A percentile compares a stretch with the other conserved stretches of the same genome.
phyloP scores from a whole-genome alignment of 371 early-diverging fungal genomes.

The Rhizopus microsporus region DNA sequence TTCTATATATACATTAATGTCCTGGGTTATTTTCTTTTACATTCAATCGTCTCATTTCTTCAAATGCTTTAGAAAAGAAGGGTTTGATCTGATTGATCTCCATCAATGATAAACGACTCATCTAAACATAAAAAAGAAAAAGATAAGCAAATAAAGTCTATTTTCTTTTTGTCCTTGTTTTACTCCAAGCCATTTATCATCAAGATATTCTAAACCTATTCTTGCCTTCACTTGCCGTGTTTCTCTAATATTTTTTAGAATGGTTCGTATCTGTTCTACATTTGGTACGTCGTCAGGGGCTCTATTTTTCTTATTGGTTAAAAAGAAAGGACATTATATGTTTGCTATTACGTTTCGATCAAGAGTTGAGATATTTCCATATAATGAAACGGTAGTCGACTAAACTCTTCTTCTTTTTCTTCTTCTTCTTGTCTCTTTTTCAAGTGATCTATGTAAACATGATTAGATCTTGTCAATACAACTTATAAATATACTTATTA shows the following conservation, averaged over 20 bases:
- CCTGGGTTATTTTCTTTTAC: slow-evolving; percentile 9
- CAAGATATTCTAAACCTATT: slow-evolving; percentile 66
- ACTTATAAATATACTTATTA: slow-evolving; percentile 4
- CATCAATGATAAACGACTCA: slow-evolving; percentile 81
- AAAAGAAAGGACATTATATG: not conserved
- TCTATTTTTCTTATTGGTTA: slow-evolving; percentile 30
- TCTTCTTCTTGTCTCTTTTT: slow-evolving; percentile 62
- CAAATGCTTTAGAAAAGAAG: slow-evolving; percentile 77
- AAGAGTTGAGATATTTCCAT: slow-evolving; percentile 81
- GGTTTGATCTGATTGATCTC: slow-evolving; percentile 92
- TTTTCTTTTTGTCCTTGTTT: slow-evolving; percentile 1
- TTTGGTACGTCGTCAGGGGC: slow-evolving; percentile 83
- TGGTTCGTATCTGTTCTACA: slow-evolving; percentile 65
- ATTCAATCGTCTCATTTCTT: slow-evolving; percentile 59
- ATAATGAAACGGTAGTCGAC: slow-evolving; percentile 76
- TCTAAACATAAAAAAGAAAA: slow-evolving; percentile 43
- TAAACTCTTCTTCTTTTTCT: slow-evolving; percentile 62
- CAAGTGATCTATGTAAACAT: slow-evolving; percentile 47
- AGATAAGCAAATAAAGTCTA: not conserved
- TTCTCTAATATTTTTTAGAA: slow-evolving; percentile 85
- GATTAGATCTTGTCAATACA: not conserved
- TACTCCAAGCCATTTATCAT: slow-evolving; percentile 71
- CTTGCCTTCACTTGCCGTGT: slow-evolving; percentile 81
- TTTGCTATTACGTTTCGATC: slow-evolving; percentile 61
- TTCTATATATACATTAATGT: not conserved